phyloP scores from a whole-genome alignment of 768 basidiomycete species.

The Candolleomyces eurysporus region DNA sequence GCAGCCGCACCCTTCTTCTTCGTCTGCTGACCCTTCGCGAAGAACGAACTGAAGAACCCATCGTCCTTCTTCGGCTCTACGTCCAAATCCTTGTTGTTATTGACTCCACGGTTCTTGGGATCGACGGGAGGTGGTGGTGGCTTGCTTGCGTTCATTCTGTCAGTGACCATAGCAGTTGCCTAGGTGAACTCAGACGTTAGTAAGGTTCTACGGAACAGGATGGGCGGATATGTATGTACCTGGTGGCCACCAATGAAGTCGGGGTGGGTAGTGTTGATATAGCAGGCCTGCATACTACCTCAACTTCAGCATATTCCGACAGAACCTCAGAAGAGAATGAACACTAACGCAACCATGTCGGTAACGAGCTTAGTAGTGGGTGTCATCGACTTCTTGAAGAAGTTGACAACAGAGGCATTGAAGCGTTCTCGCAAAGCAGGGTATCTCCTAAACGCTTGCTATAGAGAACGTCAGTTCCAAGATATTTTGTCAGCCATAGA shows the following conservation, averaged over 20 bases:
- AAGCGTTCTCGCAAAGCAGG: slow-evolving; percentile 96
- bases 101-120: slow-evolving; percentile 78
- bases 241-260: slow-evolving; percentile 98
- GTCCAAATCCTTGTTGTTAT: slow-evolving; percentile 92
- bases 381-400: slow-evolving; percentile 91
- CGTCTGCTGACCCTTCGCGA: slow-evolving; percentile 54
- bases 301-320: background rate
- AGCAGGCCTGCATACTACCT: slow-evolving; percentile 93
- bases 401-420: slow-evolving; percentile 93
- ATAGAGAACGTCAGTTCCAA: slow-evolving; percentile 9
- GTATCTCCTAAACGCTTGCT: slow-evolving; percentile 96
- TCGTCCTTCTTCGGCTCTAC: slow-evolving; percentile 89
- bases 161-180: slow-evolving; percentile 88
- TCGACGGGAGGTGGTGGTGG: slow-evolving; percentile 57
- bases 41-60: slow-evolving; percentile 96
- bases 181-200: slow-evolving; percentile 21
- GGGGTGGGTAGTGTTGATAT: slow-evolving; percentile 98
- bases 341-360: slow-evolving; percentile 85
- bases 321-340: background rate
- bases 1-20: slow-evolving; percentile 54
- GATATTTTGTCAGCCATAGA: background rate
- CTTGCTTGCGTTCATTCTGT: slow-evolving; percentile 80
- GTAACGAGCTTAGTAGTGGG: slow-evolving; percentile 94
- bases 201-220: background rate
- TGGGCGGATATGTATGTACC: slow-evolving; percentile 29